A percentile compares a stretch with the other conserved stretches of the same genome.
Evolutionary conservation across 2,329 filamentous ascomycete genomes (phyloP).

Genomic region (Trichophyton schoenleinii): DNA sequence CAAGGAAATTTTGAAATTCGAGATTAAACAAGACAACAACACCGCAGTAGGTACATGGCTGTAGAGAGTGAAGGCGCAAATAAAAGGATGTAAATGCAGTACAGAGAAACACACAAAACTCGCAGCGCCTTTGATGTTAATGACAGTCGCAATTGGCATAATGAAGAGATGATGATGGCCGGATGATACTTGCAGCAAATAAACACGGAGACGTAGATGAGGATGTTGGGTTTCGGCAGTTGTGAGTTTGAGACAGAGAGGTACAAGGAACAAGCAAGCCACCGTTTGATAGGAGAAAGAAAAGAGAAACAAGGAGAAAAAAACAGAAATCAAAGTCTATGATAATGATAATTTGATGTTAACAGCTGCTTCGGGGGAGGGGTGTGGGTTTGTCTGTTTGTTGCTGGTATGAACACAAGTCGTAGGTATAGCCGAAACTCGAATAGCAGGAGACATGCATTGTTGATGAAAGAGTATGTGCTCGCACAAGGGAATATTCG

Average conservation of each 20-base stretch:
- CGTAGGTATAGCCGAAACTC: not conserved
- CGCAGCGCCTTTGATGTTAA: slow-evolving; percentile 1
- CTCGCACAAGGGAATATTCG: not conserved
- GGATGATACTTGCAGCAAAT: not conserved
- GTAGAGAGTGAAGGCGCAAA: slow-evolving; percentile 5
- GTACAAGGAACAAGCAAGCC: not conserved
- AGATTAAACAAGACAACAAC: not conserved
- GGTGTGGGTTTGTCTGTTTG: not conserved
- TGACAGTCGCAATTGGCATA: not conserved
- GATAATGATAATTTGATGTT: slow-evolving; percentile 1
- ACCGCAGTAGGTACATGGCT: slow-evolving; percentile 1
- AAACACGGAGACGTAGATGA: not conserved
- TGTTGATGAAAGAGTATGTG: not conserved
- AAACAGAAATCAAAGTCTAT: not conserved
- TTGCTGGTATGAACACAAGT: slow-evolving; percentile 2
- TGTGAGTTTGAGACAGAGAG: not conserved
- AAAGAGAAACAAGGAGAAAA: too few relatives aligned
- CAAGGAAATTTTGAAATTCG: not conserved
- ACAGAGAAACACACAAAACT: slow-evolving; percentile 2
- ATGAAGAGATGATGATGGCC: not conserved
- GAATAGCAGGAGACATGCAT: not conserved
- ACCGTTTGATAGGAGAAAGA: not conserved
- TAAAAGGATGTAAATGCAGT: slow-evolving; percentile 1
- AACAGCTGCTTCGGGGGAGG: not conserved
- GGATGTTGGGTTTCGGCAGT: not conserved